These are phyloP conservation scores for Neurospora hispaniola DNA, from an alignment of 495 filamentous ascomycete species.

Conservation along the genomic window DNA sequence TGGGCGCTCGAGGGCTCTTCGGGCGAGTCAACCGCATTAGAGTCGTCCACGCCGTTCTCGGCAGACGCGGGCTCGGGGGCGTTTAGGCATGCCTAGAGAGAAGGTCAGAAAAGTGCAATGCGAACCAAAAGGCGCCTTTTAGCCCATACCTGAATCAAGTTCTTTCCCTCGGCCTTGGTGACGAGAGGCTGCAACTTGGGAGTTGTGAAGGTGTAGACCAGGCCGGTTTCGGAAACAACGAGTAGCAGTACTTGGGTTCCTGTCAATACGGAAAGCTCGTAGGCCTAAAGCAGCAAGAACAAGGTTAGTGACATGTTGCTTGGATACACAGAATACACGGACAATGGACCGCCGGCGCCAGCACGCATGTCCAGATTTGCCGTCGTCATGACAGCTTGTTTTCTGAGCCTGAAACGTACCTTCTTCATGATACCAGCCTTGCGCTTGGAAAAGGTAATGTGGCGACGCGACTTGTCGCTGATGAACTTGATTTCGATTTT, in stretches of 20 bases:
- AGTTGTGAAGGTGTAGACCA: constrained; percentile 99
- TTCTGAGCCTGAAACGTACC: constrained; percentile 44
- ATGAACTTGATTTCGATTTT: constrained; percentile 99
- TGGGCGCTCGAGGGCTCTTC: constrained; percentile 51
- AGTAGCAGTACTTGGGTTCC: constrained; percentile 96
- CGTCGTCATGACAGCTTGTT: not conserved
- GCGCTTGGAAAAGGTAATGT: constrained; percentile 99
- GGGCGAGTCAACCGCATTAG: constrained; percentile 49
- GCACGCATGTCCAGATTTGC: not conserved
- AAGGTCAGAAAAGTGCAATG: constrained; percentile 7
- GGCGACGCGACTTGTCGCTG: constrained; percentile 97
- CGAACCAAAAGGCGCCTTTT: not conserved
- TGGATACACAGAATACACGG: not conserved
- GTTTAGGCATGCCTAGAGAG: constrained; percentile 74
- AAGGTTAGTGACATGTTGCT: constrained; percentile 18
- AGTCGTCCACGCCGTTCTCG: constrained; percentile 82
- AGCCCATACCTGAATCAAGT: constrained; percentile 84
- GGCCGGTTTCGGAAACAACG: constrained; percentile 95
- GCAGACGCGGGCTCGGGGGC: constrained; percentile 86
- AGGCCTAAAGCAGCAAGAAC: constrained; percentile 52
- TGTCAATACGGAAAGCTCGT: constrained; percentile 94
- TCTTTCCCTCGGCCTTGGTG: constrained; percentile 99
- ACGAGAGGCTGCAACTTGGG: constrained; percentile 98
- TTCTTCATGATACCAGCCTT: constrained; percentile 99
- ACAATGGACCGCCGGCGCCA: not conserved